A percentile compares a stretch with the other conserved stretches of the same genome.
phyloP scores from a whole-genome alignment of 1,139 yeast genomes.

The Candida labiduridarum region DNA sequence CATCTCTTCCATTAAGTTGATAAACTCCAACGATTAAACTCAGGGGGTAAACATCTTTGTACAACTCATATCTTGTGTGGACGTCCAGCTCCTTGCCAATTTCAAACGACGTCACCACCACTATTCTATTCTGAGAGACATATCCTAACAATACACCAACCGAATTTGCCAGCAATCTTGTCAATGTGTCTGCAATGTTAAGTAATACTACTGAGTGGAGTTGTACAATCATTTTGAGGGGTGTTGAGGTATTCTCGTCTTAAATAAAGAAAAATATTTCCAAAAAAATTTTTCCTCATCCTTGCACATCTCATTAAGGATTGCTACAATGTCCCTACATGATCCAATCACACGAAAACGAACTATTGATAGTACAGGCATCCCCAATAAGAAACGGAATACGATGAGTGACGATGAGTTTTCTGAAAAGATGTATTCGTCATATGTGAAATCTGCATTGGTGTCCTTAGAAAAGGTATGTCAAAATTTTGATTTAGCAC shows the following conservation, averaged over 20 bases:
- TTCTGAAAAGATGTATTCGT: conserved; percentile 60
- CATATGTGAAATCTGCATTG: conserved; percentile 69
- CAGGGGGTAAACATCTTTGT: conserved; percentile 29
- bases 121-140: conserved; percentile 14
- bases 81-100: conserved; percentile 26
- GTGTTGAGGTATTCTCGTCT: background rate
- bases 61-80: conserved; percentile 28
- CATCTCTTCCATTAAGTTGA: conserved; percentile 13
- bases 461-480: conserved; percentile 58
- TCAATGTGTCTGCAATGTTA: conserved; percentile 28
- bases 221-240: conserved; percentile 14
- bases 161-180: conserved; percentile 17
- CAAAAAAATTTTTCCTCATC: background rate
- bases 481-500: too few species aligned
- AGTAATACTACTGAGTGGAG: conserved; percentile 34
- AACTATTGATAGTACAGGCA: conserved; percentile 14
- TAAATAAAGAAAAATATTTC: background rate
- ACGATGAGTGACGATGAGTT: conserved; percentile 23
- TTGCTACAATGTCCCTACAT: conserved; percentile 27
- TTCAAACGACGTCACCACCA: conserved; percentile 28
- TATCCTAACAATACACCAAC: conserved; percentile 35
- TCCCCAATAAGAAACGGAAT: conserved; percentile 5
- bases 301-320: conserved; percentile 20
- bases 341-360: conserved; percentile 33
- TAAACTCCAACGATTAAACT: conserved; percentile 33